Percentiles rank a stretch among this genome's conserved stretches.
phyloP scores from a whole-genome alignment of 176 grass and related monocot genomes.

The Tuctoria greenei region DNA sequence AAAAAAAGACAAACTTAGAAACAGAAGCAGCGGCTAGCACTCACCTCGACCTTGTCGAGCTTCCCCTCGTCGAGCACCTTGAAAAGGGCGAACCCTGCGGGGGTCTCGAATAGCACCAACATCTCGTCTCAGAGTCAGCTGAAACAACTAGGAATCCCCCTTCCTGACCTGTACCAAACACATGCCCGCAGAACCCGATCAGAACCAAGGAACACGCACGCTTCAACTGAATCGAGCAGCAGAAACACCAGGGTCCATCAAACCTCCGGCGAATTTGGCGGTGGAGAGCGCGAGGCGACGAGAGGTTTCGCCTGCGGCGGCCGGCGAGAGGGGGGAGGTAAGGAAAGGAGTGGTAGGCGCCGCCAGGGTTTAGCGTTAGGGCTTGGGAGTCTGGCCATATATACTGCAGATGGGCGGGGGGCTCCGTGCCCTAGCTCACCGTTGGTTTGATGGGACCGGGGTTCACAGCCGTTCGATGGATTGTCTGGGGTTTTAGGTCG shows the following conservation, averaged over 20 bases:
- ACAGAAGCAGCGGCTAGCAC: background rate
- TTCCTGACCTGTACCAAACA: background rate
- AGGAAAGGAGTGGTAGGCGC: slow-evolving; percentile 20
- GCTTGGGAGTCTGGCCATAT: slow-evolving; percentile 11
- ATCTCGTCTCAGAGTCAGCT: slow-evolving; percentile 29
- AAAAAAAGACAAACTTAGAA: background rate
- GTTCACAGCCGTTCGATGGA: slow-evolving; percentile 31
- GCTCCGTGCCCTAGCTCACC: background rate
- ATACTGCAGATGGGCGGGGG: background rate
- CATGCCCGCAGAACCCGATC: background rate
- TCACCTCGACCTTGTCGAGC: slow-evolving; percentile 71
- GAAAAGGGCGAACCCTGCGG: slow-evolving; percentile 72
- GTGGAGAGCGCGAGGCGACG: background rate
- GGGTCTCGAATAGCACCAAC: slow-evolving; percentile 83
- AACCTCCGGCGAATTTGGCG: slow-evolving; percentile 7
- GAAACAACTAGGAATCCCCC: background rate
- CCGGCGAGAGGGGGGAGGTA: background rate
- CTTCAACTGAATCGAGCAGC: background rate
- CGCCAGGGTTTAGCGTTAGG: slow-evolving; percentile 43
- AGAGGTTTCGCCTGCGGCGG: slow-evolving; percentile 13
- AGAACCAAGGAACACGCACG: background rate
- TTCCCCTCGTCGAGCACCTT: slow-evolving; percentile 85
- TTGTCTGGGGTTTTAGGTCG: background rate
- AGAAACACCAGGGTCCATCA: background rate
- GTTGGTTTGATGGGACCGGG: background rate